phyloP scores from a whole-genome alignment of 2,329 filamentous ascomycete genomes.

The Tolypocladium nubicola region DNA sequence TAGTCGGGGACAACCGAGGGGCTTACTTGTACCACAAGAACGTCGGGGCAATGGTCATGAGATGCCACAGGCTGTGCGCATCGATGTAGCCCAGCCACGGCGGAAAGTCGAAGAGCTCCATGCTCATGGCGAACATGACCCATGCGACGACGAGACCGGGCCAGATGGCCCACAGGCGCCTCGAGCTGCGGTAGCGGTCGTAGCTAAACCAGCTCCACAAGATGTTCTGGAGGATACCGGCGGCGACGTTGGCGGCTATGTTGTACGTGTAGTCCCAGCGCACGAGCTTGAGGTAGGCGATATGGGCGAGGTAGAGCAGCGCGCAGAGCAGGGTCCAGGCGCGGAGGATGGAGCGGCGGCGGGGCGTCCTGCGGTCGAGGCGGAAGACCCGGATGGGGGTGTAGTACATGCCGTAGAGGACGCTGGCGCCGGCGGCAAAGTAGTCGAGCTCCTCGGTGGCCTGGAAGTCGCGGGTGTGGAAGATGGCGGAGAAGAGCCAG shows the following conservation, averaged over 20 bases:
- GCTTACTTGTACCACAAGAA: slow-evolving; percentile 92
- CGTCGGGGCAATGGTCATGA: slow-evolving; percentile 81
- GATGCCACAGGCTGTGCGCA: slow-evolving; percentile 92
- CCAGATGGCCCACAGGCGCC: slow-evolving; percentile 74
- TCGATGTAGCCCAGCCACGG: slow-evolving; percentile 75
- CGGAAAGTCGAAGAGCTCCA: slow-evolving; percentile 91
- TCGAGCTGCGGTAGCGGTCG: slow-evolving; percentile 58
- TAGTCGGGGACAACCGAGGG: neutral
- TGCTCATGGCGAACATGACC: slow-evolving; percentile 87
- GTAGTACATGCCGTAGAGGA: slow-evolving; percentile 87
- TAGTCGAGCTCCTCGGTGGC: slow-evolving; percentile 93
- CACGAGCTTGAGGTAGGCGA: slow-evolving; percentile 76
- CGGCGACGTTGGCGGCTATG: slow-evolving; percentile 85
- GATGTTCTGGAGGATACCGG: slow-evolving; percentile 69
- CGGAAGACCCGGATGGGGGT: slow-evolving; percentile 73
- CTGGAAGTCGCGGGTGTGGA: slow-evolving; percentile 81
- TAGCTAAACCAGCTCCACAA: slow-evolving; percentile 84
- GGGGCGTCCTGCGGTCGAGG: slow-evolving; percentile 50
- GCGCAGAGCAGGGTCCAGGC: slow-evolving; percentile 69
- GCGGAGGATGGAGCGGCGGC: slow-evolving; percentile 43
- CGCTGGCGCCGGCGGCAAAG: slow-evolving; percentile 80
- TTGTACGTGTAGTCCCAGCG: slow-evolving; percentile 96
- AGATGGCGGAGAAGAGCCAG: slow-evolving; percentile 84
- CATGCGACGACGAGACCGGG: slow-evolving; percentile 85
- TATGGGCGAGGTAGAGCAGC: slow-evolving; percentile 61